These are phyloP conservation scores for Flaveria ramosissima DNA, from an alignment of 129 eudicot species.

Conservation along the genomic window DNA sequence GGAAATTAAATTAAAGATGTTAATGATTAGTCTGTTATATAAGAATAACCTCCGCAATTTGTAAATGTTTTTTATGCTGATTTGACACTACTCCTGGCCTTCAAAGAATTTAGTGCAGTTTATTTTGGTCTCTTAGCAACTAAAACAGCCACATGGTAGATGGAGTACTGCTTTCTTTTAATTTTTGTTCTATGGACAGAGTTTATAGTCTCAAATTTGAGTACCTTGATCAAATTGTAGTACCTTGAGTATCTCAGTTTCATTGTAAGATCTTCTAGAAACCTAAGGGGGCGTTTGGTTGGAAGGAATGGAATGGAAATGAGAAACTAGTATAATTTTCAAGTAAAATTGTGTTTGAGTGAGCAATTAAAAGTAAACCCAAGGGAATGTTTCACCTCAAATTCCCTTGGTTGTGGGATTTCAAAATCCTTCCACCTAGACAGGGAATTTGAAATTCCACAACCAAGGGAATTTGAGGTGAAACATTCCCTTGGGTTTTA, in stretches of 20 bases:
- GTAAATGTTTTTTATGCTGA: not conserved
- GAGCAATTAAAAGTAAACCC: no score
- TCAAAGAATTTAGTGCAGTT: not conserved
- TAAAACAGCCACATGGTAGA: not conserved
- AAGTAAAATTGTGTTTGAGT: no score
- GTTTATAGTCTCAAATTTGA: not conserved
- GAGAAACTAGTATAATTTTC: no score
- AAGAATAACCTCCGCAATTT: not conserved
- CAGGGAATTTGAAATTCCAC: no score
- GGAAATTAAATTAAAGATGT: not conserved
- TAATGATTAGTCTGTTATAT: not conserved
- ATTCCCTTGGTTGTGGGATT: no score
- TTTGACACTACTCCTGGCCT: conserved; percentile 3
- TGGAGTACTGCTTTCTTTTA: not conserved
- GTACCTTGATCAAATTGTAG: not conserved
- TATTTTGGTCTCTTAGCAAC: not conserved
- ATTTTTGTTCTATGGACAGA: not conserved
- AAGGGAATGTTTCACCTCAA: no score
- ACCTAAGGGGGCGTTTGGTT: no score
- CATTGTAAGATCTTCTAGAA: not conserved
- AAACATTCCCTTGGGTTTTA: no score
- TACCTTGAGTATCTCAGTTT: not conserved
- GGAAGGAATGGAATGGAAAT: no score
- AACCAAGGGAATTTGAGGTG: no score
- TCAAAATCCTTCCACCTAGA: no score